Evolutionary conservation across 345 rosid species (phyloP).

Genomic region (Eucalyptus tenuipes): DNA sequence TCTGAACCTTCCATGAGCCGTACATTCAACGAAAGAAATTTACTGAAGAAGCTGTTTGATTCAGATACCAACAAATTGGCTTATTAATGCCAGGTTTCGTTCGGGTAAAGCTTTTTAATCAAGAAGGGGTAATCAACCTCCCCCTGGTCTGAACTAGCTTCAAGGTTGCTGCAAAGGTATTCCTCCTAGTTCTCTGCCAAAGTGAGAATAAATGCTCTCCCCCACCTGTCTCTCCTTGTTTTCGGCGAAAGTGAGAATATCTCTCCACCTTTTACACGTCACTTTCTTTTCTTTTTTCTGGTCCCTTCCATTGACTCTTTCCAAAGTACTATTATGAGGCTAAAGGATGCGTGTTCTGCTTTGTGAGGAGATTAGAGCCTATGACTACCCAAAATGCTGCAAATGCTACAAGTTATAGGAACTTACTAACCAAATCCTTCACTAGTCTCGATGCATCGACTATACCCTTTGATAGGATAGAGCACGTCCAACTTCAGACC

Average conservation of each 20-base stretch:
- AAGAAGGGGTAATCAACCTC: not conserved
- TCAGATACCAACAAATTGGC: not conserved
- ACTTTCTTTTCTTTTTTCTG: not conserved
- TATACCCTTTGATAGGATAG: slow-evolving; percentile 67
- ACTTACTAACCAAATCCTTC: slow-evolving; percentile 85
- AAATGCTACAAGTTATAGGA: not conserved
- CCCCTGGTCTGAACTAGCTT: not conserved
- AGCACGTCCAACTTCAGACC: slow-evolving; percentile 67
- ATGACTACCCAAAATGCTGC: not conserved
- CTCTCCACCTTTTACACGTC: not conserved
- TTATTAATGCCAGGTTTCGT: not conserved
- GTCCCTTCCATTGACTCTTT: not conserved
- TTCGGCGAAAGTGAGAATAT: not conserved
- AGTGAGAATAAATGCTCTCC: not conserved
- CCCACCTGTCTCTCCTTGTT: not conserved
- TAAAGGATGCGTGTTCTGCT: not conserved
- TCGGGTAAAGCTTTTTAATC: not conserved
- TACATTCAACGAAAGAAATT: not conserved
- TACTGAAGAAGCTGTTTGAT: not conserved
- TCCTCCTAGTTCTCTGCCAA: not conserved
- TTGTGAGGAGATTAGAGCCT: not conserved
- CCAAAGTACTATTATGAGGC: not conserved
- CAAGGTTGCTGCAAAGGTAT: not conserved
- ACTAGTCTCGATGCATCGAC: slow-evolving; percentile 53
- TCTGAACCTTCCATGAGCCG: not conserved